phyloP scores from a whole-genome alignment of 2,329 filamentous ascomycete genomes.

The Xylaria sp. region DNA sequence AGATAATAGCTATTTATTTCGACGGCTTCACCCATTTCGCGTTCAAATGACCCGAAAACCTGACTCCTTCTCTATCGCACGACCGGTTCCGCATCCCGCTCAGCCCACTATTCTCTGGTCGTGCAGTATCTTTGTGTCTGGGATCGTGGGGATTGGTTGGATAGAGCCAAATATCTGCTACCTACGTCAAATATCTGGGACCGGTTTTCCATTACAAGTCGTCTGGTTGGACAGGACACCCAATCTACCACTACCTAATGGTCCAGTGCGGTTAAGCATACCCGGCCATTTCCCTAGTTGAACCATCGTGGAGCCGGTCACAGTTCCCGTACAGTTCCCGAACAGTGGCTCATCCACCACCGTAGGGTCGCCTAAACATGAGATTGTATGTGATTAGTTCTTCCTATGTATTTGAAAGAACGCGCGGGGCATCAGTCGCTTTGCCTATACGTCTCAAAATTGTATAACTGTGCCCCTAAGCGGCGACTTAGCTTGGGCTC shows the following conservation, averaged over 20 bases:
- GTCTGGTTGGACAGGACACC: conserved; percentile 21
- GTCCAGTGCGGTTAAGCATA: conserved; percentile 30
- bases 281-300: conserved; percentile 22
- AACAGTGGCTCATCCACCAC: neutral
- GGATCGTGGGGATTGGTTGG: conserved; percentile 22
- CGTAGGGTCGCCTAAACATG: neutral
- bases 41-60: conserved; percentile 20
- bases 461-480: neutral
- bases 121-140: conserved; percentile 10
- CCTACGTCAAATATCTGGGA: conserved; percentile 10
- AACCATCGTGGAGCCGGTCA: conserved; percentile 23
- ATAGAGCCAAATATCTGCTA: conserved; percentile 14
- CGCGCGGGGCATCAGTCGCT: neutral
- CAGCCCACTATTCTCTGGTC: conserved; percentile 27
- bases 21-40: conserved; percentile 1
- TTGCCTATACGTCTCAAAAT: neutral
- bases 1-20: neutral
- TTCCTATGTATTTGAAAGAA: neutral
- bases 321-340: conserved; percentile 36
- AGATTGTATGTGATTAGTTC: neutral
- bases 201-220: conserved; percentile 17
- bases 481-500: neutral
- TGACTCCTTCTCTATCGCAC: conserved; percentile 3
- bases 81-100: conserved; percentile 15
- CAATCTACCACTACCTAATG: conserved; percentile 22